A percentile compares a stretch with the other conserved stretches of the same genome.
phyloP scores from a whole-genome alignment of 2,329 filamentous ascomycete genomes.

The Colletotrichum sp. region DNA sequence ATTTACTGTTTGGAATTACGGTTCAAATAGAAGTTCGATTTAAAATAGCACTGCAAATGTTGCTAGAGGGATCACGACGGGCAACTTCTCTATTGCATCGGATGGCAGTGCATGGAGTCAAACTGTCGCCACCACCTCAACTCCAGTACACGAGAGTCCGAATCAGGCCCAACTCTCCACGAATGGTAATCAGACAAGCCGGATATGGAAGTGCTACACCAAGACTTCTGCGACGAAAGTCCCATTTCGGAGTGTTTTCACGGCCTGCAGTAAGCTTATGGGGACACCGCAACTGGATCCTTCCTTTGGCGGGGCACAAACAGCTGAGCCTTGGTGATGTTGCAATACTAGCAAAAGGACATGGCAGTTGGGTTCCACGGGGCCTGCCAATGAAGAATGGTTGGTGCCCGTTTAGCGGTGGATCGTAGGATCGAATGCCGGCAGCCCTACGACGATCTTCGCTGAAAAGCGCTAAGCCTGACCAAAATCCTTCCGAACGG shows the following conservation, averaged over 20 bases:
- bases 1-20: neutral
- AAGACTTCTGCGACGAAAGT: neutral
- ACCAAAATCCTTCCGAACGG: neutral
- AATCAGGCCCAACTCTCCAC: rapidly evolving
- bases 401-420: neutral
- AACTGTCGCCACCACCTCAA: neutral
- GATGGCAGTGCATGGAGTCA: neutral
- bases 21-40: neutral
- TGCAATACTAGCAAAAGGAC: neutral
- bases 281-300: neutral
- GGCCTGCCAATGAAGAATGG: neutral
- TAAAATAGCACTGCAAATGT: neutral
- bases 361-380: neutral
- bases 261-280: neutral
- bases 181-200: neutral
- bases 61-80: neutral
- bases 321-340: neutral
- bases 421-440: neutral
- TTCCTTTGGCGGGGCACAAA: neutral
- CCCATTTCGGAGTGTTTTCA: neutral
- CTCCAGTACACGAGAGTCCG: neutral
- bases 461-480: neutral
- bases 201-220: neutral
- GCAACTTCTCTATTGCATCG: neutral
- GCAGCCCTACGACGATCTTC: neutral